Conservation (phyloP, 228 moss, liverwort and hornwort genomes). For the Sphagnum fallax region DNA sequence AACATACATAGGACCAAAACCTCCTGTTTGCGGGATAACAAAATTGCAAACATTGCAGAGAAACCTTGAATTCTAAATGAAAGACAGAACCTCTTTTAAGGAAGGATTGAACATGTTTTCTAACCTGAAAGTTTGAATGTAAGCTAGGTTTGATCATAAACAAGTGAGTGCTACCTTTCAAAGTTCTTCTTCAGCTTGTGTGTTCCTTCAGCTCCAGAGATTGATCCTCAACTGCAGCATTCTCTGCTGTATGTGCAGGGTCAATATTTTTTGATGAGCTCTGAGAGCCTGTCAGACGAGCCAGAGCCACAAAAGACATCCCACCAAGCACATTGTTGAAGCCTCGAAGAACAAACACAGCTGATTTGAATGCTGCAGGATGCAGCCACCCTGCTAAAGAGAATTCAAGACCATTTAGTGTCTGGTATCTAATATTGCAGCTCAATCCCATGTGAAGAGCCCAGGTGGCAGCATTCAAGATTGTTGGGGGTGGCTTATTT, state of each 20-base stretch:
- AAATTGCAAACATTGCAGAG: too few species aligned
- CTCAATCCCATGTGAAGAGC: slow-evolving; percentile 91
- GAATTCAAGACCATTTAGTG: slow-evolving; percentile 86
- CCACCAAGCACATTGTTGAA: slow-evolving; percentile 87
- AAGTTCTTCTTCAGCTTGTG: too few species aligned
- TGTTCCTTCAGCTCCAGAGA: slow-evolving; percentile 4
- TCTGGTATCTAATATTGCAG: slow-evolving; percentile 83
- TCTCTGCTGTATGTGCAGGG: slow-evolving; percentile 2
- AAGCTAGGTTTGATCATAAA: too few species aligned
- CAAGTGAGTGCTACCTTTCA: too few species aligned
- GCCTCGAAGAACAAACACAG: slow-evolving; percentile 66
- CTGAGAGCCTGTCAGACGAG: slow-evolving; percentile 90
- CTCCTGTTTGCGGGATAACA: too few species aligned
- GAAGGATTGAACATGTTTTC: too few species aligned
- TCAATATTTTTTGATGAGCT: slow-evolving; percentile 15
- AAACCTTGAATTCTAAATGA: too few species aligned
- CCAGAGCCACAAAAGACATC: slow-evolving; percentile 65
- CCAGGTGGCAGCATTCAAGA: slow-evolving; percentile 85
- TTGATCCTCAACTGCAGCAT: slow-evolving; percentile 10
- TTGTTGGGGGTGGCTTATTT: slow-evolving; percentile 56
- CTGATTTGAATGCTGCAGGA: slow-evolving; percentile 48
- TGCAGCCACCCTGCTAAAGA: slow-evolving; percentile 48
- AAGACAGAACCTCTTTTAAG: too few species aligned
- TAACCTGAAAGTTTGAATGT: too few species aligned
- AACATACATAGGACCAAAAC: too few species aligned